Evolutionary conservation across 345 rosid species (phyloP).

Genomic region (Syzygium aromaticum): DNA sequence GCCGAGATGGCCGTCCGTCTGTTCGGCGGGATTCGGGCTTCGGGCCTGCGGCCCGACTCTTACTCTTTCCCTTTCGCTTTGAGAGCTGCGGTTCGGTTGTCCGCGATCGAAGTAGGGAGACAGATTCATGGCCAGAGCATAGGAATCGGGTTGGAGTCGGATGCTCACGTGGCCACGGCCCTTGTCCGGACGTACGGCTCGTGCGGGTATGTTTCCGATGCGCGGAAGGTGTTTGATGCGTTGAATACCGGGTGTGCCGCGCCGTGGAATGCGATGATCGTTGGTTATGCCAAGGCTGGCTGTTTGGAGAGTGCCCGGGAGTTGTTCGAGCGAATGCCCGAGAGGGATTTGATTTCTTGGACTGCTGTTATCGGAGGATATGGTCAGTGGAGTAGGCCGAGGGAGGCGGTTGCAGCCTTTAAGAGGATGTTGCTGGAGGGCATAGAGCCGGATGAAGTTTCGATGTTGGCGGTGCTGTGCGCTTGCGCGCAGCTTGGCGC

Average conservation of each 20-base stretch:
- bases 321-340: constrained; percentile 50
- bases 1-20: constrained; percentile 31
- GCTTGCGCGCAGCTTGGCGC: constrained; percentile 68
- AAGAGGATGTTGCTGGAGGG: constrained; percentile 45
- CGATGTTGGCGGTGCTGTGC: constrained; percentile 53
- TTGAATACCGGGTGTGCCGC: constrained; percentile 17
- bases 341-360: constrained; percentile 56
- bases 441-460: constrained; percentile 58
- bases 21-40: constrained; percentile 35
- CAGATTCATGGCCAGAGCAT: constrained; percentile 48
- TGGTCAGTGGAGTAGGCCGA: constrained; percentile 34
- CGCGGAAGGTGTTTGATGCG: constrained; percentile 53
- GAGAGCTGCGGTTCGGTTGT: constrained; percentile 33
- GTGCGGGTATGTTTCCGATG: constrained; percentile 19
- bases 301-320: constrained; percentile 29
- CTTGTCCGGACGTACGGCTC: constrained; percentile 49
- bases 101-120: constrained; percentile 31
- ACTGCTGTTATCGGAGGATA: constrained; percentile 61
- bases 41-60: constrained; percentile 45
- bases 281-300: constrained; percentile 39
- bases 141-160: constrained; percentile 30
- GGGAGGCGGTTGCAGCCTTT: constrained; percentile 44
- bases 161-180: constrained; percentile 37
- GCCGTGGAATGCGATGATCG: constrained; percentile 60
- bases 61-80: constrained; percentile 56